Conservation (phyloP, 169 alveolate species). For the Plasmodium fragile region DNA sequence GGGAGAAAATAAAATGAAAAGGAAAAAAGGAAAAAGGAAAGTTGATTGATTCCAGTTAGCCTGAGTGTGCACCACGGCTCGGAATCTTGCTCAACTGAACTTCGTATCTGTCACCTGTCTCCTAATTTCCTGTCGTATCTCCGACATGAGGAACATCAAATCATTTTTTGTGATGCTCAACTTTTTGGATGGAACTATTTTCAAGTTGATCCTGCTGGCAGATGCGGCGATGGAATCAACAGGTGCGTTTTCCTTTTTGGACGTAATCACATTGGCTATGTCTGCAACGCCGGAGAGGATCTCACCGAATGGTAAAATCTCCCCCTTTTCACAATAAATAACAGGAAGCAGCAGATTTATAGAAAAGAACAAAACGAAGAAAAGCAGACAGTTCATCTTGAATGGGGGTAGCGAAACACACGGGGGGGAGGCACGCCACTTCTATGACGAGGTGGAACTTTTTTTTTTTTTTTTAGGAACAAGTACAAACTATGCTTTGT, state of each 20-base stretch:
- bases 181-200: conserved; percentile 74
- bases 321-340: conserved; percentile 35
- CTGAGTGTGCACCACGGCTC: neutral
- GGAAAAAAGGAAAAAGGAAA: neutral
- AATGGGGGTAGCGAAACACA: neutral
- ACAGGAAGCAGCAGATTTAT: neutral
- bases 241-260: conserved; percentile 1
- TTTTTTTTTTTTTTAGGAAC: neutral
- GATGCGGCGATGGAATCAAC: conserved; percentile 18
- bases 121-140: conserved; percentile 59
- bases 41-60: neutral
- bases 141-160: conserved; percentile 52
- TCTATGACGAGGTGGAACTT: neutral
- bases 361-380: neutral
- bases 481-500: neutral
- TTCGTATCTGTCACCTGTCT: conserved; percentile 35
- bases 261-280: conserved; percentile 44
- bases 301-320: conserved; percentile 67
- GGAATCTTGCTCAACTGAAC: neutral
- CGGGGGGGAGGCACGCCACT: neutral
- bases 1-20: neutral
- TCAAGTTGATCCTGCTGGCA: conserved; percentile 26
- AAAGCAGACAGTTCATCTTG: neutral
- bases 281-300: conserved; percentile 62
- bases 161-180: conserved; percentile 54